phyloP scores from a whole-genome alignment of 2,329 filamentous ascomycete genomes.

The Penicillium sp. region DNA sequence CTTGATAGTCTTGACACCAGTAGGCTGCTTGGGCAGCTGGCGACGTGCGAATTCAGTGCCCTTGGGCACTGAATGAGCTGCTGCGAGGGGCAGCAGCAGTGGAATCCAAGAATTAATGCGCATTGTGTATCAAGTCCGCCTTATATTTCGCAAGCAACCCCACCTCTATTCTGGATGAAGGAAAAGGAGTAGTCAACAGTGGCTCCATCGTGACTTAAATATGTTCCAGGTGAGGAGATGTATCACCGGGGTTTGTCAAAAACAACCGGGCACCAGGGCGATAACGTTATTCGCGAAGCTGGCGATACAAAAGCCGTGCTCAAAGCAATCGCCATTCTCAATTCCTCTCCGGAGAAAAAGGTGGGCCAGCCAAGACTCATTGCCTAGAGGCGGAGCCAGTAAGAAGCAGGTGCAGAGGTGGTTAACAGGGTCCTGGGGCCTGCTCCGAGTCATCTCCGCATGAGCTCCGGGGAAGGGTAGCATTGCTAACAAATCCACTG shows the following conservation, averaged over 20 bases:
- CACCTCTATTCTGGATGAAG: neutral
- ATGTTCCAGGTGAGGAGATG: neutral
- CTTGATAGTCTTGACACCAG: conserved; percentile 39
- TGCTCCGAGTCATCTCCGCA: conserved; percentile 11
- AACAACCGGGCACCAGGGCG: neutral
- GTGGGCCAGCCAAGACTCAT: conserved; percentile 2
- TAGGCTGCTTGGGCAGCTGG: conserved; percentile 39
- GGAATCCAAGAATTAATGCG: conserved; percentile 20
- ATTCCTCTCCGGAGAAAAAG: neutral
- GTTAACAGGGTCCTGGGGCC: conserved; percentile 1
- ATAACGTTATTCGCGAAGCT: neutral
- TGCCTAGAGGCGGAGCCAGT: conserved; percentile 3
- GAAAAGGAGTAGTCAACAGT: neutral
- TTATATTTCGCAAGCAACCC: neutral
- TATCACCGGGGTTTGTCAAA: neutral
- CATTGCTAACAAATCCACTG: conserved; percentile 5
- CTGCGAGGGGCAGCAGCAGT: conserved; percentile 22
- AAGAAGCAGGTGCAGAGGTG: neutral
- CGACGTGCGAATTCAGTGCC: conserved; percentile 24
- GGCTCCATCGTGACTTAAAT: neutral
- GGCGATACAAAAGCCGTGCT: conserved; percentile 6
- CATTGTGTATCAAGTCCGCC: conserved; percentile 17
- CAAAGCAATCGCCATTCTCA: conserved; percentile 5
- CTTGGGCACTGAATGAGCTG: conserved; percentile 14
- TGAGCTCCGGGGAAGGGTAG: conserved; percentile 19